Evolutionary conservation across 2,329 filamentous ascomycete genomes (phyloP), one percentile per base, ranked within the genome.

Genomic region (Akanthomyces uredinophilus): DNA sequence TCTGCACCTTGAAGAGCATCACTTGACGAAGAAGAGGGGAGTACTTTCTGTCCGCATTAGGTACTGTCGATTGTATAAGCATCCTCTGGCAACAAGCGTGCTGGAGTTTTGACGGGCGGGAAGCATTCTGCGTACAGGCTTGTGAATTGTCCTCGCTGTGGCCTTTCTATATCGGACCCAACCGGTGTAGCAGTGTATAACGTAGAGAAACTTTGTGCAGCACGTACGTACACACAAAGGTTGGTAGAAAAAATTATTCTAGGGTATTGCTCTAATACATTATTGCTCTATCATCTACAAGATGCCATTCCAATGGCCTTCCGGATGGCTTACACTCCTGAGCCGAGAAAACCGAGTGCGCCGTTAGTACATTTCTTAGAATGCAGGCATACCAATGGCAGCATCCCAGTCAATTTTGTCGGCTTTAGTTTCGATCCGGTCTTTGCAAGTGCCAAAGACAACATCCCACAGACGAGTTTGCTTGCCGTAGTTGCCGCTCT

Each of bases 401-500:
- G 49, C 51, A 41, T 63, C 49, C 61, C 61, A 63, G 27, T 63
- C 61, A n/a, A 63, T 14, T 6, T 55, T 32, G 27, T 60, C 61
- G 18, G 22, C 16, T 1, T 50, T 14, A 1, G 61, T 63, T 41
- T 64, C 62, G 20, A 64, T 59, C 18, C 62, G 58, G 14, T 64
- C 62, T 22, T 56, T 52, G 39, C 62, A 61, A 2, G 62, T 64
- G 37, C 47, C 58, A 41, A 64, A 64, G n/a, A 61, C 16, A 5
- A 54, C 46, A 39, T 64, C 60, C 63, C 63, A 64, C 8, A 64
- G 43, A 16, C 63, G 47, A 7, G 60, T 62, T 37, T 64, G 63
- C 49, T 62, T 62, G 22, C 63, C 60, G 29, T 62, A 64, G 37
- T 64, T 64, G 24, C 54, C 60, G 29, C 63, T 70, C 2, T 69